Evolutionary conservation across 2,329 filamentous ascomycete species (phyloP).

Genomic region (Rutstroemia sp.): DNA sequence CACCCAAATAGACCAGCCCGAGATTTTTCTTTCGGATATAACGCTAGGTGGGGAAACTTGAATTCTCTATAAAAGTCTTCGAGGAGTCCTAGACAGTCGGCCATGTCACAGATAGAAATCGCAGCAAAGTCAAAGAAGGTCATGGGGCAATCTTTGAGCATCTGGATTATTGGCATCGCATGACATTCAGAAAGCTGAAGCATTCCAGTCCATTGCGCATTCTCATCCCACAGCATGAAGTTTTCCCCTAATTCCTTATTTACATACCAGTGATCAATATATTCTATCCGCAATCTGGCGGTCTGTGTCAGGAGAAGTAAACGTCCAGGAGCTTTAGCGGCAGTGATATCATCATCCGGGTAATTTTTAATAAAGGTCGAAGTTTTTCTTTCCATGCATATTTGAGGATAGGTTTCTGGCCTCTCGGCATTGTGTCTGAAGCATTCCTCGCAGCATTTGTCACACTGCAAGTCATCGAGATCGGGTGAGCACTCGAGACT

Average conservation of each 20-base stretch:
- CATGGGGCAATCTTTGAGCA: not conserved
- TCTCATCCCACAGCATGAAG: not conserved
- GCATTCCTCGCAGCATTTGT: not conserved
- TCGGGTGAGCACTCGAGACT: not conserved
- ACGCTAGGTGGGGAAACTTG: not conserved
- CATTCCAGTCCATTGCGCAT: not conserved
- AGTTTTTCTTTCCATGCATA: not conserved
- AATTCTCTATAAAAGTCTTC: not conserved
- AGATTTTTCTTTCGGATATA: not conserved
- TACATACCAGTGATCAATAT: no score
- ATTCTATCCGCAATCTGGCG: not conserved
- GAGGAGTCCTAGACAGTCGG: not conserved
- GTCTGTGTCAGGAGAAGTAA: not conserved
- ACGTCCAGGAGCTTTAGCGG: not conserved
- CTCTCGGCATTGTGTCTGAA: not conserved
- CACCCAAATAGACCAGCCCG: not conserved
- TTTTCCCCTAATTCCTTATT: no score
- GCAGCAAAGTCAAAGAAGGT: not conserved
- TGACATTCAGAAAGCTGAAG: not conserved
- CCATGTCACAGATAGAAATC: not conserved
- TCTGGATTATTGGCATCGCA: not conserved
- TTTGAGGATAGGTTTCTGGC: not conserved
- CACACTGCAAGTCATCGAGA: not conserved
- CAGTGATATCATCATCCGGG: not conserved
- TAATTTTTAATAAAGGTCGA: not conserved